These are phyloP conservation scores for Azolla pinnata DNA, from an alignment of 75 land plant genomes.

Conservation along the genomic window DNA sequence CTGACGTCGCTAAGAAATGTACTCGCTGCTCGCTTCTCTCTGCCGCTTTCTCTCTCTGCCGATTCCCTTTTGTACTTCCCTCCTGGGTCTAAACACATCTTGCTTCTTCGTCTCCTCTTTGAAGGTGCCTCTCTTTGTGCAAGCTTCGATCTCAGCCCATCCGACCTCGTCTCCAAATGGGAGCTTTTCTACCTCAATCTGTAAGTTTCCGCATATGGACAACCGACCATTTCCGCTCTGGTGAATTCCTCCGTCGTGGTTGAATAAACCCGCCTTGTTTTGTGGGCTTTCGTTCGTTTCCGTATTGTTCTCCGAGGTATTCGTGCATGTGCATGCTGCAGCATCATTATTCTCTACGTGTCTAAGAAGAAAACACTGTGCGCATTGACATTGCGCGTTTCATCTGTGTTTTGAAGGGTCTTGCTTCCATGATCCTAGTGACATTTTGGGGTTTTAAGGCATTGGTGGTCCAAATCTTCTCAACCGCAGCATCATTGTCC, in stretches of 20 bases:
- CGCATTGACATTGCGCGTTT: neutral
- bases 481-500: neutral
- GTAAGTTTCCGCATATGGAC: slow-evolving; percentile 22
- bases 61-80: slow-evolving; percentile 1
- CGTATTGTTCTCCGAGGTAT: neutral
- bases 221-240: neutral
- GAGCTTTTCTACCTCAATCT: slow-evolving; percentile 71
- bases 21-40: neutral
- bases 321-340: neutral
- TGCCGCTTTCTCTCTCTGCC: slow-evolving; percentile 3
- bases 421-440: neutral
- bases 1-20: slow-evolving; percentile 49
- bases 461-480: too few relatives aligned
- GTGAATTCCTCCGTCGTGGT: neutral
- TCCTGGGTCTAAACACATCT: too few relatives aligned
- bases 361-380: neutral
- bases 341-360: neutral
- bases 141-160: slow-evolving; percentile 50
- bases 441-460: neutral
- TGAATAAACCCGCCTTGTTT: neutral
- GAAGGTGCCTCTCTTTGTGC: slow-evolving; percentile 62
- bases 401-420: neutral
- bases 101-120: neutral
- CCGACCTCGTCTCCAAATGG: slow-evolving; percentile 72
- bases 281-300: neutral